Percentiles rank a stretch among this genome's conserved stretches.
Conservation (phyloP, 2,329 filamentous ascomycete species). For the Paraconiothyrium sp. region DNA sequence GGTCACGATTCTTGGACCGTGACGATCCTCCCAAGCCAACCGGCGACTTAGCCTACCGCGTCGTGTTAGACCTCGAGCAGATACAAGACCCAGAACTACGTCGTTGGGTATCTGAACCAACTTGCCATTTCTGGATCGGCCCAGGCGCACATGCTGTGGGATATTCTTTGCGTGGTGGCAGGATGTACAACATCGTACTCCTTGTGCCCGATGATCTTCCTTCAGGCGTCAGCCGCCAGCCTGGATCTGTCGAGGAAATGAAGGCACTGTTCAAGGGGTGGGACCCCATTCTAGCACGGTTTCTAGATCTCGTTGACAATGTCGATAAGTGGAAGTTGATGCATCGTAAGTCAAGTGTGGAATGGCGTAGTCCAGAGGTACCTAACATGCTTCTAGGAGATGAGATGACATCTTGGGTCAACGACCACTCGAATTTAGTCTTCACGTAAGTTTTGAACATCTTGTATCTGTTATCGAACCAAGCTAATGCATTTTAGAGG, state of each 20-base stretch:
- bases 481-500: slow-evolving; percentile 22
- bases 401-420: slow-evolving; percentile 6
- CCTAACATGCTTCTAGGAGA: neutral
- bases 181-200: slow-evolving; percentile 70
- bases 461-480: neutral
- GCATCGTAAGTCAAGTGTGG: slow-evolving; percentile 44
- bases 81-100: slow-evolving; percentile 42
- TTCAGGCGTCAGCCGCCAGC: slow-evolving; percentile 57
- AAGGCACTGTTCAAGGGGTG: slow-evolving; percentile 65
- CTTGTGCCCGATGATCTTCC: slow-evolving; percentile 70
- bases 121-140: slow-evolving; percentile 64
- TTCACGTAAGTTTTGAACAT: slow-evolving; percentile 1
- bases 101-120: slow-evolving; percentile 23
- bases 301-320: slow-evolving; percentile 54
- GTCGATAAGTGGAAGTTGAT: slow-evolving; percentile 74
- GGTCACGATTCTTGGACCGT: slow-evolving; percentile 57
- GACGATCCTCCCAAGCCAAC: slow-evolving; percentile 60
- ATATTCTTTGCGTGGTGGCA: slow-evolving; percentile 66
- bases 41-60: slow-evolving; percentile 70
- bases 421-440: slow-evolving; percentile 1
- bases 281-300: slow-evolving; percentile 63
- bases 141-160: slow-evolving; percentile 67
- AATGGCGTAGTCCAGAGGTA: neutral
- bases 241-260: slow-evolving; percentile 68
- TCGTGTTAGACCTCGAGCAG: slow-evolving; percentile 62